Conservation (phyloP, 1,284 basidiomycete species). For the Heimioporus punctisporus region DNA sequence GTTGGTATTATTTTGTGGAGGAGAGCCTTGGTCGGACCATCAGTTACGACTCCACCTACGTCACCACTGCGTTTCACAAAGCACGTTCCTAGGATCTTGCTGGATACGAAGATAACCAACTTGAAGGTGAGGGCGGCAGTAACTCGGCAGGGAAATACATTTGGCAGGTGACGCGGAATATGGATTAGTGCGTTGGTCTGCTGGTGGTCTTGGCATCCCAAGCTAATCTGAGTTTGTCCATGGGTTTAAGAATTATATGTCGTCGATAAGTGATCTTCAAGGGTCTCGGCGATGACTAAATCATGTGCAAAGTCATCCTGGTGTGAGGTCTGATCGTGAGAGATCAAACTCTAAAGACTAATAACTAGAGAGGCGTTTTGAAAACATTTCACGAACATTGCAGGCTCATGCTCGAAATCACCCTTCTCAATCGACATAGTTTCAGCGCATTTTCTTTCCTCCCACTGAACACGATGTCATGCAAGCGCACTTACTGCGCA, state of each 20-base stretch:
- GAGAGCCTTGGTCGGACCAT: slow-evolving; percentile 18
- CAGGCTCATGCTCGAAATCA: no score
- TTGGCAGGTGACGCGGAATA: slow-evolving; percentile 17
- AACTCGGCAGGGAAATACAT: slow-evolving; percentile 3
- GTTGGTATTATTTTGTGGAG: slow-evolving; percentile 28
- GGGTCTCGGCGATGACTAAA: no score
- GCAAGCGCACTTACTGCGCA: no score
- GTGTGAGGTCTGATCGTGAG: no score
- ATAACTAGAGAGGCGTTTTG: no score
- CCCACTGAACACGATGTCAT: no score
- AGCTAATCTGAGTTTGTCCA: slow-evolving; percentile 28
- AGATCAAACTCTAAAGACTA: no score
- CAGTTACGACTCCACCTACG: slow-evolving; percentile 24
- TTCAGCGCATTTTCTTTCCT: no score
- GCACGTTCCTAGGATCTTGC: slow-evolving; percentile 23
- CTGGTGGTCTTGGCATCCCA: slow-evolving; percentile 1
- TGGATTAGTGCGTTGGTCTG: slow-evolving; percentile 22
- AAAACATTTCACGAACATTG: no score
- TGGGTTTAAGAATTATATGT: slow-evolving; percentile 32
- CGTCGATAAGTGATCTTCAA: slow-evolving; percentile 15
- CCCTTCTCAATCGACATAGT: no score
- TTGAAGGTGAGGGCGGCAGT: background rate
- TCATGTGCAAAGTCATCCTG: no score
- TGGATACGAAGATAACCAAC: slow-evolving; percentile 16
- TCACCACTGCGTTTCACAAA: slow-evolving; percentile 28